Conservation (phyloP, 345 rosid genomes). For the Lepidium aucheri region DNA sequence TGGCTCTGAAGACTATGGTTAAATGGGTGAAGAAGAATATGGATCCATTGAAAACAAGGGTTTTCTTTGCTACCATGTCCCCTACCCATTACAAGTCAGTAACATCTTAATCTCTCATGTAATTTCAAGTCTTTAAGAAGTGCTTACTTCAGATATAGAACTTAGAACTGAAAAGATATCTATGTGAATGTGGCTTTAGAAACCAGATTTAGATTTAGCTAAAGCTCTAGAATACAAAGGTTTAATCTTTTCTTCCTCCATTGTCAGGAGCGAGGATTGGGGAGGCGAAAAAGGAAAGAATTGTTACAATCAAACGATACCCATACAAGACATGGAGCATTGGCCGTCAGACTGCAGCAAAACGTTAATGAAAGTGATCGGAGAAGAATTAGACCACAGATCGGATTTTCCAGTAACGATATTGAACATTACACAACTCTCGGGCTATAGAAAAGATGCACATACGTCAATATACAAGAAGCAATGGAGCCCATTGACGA, state of each 20-base stretch:
- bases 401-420: constrained; percentile 47
- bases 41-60: constrained; percentile 63
- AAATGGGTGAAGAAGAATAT: constrained; percentile 73
- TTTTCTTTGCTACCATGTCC: constrained; percentile 88
- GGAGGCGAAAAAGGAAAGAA: constrained; percentile 52
- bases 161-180: neutral
- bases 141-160: neutral
- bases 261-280: constrained; percentile 73
- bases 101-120: neutral
- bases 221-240: neutral
- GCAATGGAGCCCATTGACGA: constrained; percentile 65
- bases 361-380: constrained; percentile 65
- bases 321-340: constrained; percentile 44
- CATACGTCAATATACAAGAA: constrained; percentile 88
- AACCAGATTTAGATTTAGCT: neutral
- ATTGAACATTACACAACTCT: constrained; percentile 78
- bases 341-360: constrained; percentile 75
- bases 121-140: neutral
- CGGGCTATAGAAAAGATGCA: constrained; percentile 68
- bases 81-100: constrained; percentile 73
- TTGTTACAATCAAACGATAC: constrained; percentile 65
- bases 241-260: neutral
- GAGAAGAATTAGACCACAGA: constrained; percentile 48
- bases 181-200: neutral
- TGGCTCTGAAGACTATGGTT: constrained; percentile 70